phyloP scores from a whole-genome alignment of 1,284 basidiomycete species.

The Cryptococcus neoformans region DNA sequence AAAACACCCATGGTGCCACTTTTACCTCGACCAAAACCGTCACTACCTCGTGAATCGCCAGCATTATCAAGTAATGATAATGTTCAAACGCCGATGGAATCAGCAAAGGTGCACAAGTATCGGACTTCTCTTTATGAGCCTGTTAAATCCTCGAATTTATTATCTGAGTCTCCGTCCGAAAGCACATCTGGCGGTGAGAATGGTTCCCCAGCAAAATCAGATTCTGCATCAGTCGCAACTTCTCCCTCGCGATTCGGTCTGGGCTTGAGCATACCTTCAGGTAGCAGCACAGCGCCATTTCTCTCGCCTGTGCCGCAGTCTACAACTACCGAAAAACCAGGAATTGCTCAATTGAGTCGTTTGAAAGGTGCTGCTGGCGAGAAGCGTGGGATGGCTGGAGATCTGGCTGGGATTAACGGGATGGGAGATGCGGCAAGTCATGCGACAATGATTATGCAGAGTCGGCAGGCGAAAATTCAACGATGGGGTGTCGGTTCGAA shows the following conservation, averaged over 20 bases:
- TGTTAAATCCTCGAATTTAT: conserved; percentile 15
- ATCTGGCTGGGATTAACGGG: conserved; percentile 31
- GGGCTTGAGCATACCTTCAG: conserved; percentile 15
- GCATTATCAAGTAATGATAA: neutral
- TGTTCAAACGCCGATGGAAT: conserved; percentile 2
- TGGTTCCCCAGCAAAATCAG: conserved; percentile 1
- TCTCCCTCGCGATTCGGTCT: conserved; percentile 15
- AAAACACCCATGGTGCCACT: conserved; percentile 19
- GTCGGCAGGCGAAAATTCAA: conserved; percentile 55
- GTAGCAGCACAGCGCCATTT: neutral
- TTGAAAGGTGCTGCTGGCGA: neutral
- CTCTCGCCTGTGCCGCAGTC: neutral
- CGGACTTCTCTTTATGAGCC: conserved; percentile 40
- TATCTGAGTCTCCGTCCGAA: conserved; percentile 12
- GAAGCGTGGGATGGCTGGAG: conserved; percentile 27
- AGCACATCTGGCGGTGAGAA: neutral
- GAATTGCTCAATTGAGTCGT: no score
- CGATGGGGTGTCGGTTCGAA: conserved; percentile 50
- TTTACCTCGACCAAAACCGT: conserved; percentile 22
- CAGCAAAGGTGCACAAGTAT: conserved; percentile 25
- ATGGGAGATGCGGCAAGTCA: conserved; percentile 53
- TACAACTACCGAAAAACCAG: neutral
- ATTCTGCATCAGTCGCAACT: conserved; percentile 2
- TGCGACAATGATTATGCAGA: conserved; percentile 56
- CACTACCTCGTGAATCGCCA: conserved; percentile 23